A percentile compares a stretch with the other conserved stretches of the same genome.
Conservation (phyloP, 345 rosid genomes). For the Raphanus sativus region DNA sequence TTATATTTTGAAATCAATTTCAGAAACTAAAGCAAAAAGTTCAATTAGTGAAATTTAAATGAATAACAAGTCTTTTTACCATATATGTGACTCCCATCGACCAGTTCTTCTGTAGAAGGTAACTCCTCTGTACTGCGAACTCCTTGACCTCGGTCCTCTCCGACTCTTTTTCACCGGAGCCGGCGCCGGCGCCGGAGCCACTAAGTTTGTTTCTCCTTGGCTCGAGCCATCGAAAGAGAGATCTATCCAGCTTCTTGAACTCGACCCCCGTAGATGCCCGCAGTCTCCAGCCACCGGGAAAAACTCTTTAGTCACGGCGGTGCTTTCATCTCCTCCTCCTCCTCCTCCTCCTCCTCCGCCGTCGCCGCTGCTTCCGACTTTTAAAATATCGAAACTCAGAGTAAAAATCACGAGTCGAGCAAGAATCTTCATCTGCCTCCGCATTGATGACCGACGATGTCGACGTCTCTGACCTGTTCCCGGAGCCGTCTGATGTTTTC, state of each 20-base stretch:
- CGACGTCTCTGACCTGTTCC: constrained; percentile 66
- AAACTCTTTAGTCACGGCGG: constrained; percentile 55
- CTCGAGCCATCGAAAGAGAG: constrained; percentile 44
- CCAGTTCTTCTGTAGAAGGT: constrained; percentile 95
- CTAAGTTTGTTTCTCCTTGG: constrained; percentile 35
- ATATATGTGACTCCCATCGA: constrained; percentile 97
- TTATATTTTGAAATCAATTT: not conserved
- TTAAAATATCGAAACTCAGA: constrained; percentile 68
- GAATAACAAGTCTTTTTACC: constrained; percentile 43
- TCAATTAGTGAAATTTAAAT: not conserved
- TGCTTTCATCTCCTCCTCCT: constrained; percentile 7
- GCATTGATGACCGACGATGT: constrained; percentile 85
- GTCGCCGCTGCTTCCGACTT: constrained; percentile 43
- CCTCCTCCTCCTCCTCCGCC: not conserved
- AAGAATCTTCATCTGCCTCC: constrained; percentile 64
- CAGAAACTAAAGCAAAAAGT: too few species aligned
- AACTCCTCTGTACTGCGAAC: constrained; percentile 95
- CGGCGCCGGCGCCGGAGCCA: constrained; percentile 43
- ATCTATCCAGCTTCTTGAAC: constrained; percentile 57
- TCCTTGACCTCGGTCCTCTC: constrained; percentile 95
- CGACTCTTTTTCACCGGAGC: constrained; percentile 73
- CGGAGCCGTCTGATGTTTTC: constrained; percentile 44
- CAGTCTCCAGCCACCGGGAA: constrained; percentile 52
- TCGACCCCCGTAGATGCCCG: constrained; percentile 39
- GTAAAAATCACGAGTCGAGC: constrained; percentile 60